Conservation (phyloP, 2,329 filamentous ascomycete genomes). For the Cryphonectria naterciae region DNA sequence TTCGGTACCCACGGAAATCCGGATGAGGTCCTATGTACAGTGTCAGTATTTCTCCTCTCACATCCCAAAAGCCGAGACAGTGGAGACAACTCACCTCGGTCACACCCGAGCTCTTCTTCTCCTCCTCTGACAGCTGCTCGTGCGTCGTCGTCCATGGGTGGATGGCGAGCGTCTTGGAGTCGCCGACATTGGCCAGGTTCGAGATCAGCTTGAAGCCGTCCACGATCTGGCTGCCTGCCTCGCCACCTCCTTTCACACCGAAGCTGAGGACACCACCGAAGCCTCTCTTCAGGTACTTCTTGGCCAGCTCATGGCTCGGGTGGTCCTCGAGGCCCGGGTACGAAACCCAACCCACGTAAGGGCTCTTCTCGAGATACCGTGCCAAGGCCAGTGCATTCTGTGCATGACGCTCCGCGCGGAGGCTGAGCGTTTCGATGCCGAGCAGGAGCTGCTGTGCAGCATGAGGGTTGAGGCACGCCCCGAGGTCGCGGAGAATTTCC, state of each 20-base stretch:
- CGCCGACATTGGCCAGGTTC: constrained; percentile 94
- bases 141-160: constrained; percentile 96
- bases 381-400: constrained; percentile 81
- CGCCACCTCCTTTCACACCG: constrained; percentile 85
- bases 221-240: constrained; percentile 84
- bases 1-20: constrained; percentile 93
- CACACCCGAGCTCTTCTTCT: constrained; percentile 79
- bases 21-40: constrained; percentile 75
- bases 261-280: constrained; percentile 92
- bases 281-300: constrained; percentile 83
- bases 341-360: constrained; percentile 88
- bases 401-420: constrained; percentile 85
- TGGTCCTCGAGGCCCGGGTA: constrained; percentile 89
- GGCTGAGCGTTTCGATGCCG: constrained; percentile 85
- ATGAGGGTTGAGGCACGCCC: constrained; percentile 83
- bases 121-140: constrained; percentile 84
- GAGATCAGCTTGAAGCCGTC: constrained; percentile 95
- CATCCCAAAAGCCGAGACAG: not conserved
- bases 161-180: constrained; percentile 92
- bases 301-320: constrained; percentile 76
- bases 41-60: constrained; percentile 1
- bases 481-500: constrained; percentile 87
- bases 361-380: constrained; percentile 79
- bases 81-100: constrained; percentile 60
- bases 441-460: constrained; percentile 89